Percentiles rank a stretch among this genome's conserved stretches.
phyloP scores from a whole-genome alignment of 176 grass and related monocot species.

The Olyra latifolia region DNA sequence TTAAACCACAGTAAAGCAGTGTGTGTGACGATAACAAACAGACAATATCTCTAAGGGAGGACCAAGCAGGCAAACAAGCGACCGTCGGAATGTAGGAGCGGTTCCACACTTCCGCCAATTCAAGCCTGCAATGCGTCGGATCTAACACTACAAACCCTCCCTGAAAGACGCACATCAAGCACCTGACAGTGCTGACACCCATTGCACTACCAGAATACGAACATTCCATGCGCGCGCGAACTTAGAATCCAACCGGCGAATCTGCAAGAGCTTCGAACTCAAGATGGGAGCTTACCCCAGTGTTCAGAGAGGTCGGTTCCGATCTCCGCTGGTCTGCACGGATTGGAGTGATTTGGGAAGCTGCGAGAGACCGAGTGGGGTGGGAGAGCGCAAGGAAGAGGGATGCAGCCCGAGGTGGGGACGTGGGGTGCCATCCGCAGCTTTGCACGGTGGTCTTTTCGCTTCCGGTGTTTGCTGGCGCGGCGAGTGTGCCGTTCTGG shows the following conservation, averaged over 20 bases:
- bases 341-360: constrained; percentile 8
- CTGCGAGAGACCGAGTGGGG: background rate
- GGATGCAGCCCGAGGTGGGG: background rate
- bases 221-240: background rate
- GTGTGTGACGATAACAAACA: background rate
- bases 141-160: background rate
- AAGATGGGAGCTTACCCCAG: constrained; percentile 14
- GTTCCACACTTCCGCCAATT: background rate
- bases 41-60: background rate
- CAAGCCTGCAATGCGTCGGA: background rate
- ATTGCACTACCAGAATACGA: background rate
- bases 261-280: background rate
- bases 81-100: background rate
- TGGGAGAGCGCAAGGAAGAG: background rate
- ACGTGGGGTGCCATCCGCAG: background rate
- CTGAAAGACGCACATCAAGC: constrained; percentile 20
- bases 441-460: background rate
- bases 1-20: background rate
- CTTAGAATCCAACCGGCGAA: background rate
- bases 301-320: background rate
- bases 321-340: background rate
- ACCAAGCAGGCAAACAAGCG: background rate
- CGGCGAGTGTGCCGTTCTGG: background rate
- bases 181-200: background rate
- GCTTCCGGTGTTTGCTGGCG: background rate